A percentile compares a stretch with the other conserved stretches of the same genome.
These are phyloP conservation scores for Colletotrichum sp. DNA, from an alignment of 2,329 filamentous ascomycete species.

Conservation along the genomic window DNA sequence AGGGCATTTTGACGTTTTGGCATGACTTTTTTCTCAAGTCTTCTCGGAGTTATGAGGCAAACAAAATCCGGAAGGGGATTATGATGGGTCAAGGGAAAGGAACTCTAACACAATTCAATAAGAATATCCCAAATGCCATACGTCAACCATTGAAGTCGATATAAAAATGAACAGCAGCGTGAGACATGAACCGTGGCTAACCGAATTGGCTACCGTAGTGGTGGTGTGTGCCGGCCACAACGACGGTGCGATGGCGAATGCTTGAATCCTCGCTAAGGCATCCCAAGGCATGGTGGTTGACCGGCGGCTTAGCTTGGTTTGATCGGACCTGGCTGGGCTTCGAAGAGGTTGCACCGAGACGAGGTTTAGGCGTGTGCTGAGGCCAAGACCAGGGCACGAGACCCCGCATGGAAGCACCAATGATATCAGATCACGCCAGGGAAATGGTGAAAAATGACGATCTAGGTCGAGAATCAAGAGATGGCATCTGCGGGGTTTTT, in stretches of 20 bases:
- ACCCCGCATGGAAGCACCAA: slow-evolving; percentile 9
- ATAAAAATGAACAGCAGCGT: neutral
- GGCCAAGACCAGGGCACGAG: slow-evolving; percentile 9
- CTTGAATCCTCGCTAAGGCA: neutral
- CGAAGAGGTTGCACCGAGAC: neutral
- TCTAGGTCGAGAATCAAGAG: slow-evolving; percentile 7
- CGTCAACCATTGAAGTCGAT: slow-evolving; percentile 4
- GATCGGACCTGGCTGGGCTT: neutral
- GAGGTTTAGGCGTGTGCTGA: neutral
- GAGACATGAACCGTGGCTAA: neutral
- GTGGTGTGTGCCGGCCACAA: neutral
- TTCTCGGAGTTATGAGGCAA: slow-evolving; percentile 21
- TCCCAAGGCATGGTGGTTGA: neutral
- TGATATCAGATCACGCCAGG: slow-evolving; percentile 12
- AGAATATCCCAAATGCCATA: slow-evolving; percentile 23
- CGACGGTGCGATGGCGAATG: neutral
- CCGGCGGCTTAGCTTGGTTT: neutral
- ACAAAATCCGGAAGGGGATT: slow-evolving; percentile 12
- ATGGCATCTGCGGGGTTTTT: neutral
- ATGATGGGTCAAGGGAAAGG: slow-evolving; percentile 15
- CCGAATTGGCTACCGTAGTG: neutral
- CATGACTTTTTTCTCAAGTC: slow-evolving; percentile 15
- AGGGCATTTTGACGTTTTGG: slow-evolving; percentile 20
- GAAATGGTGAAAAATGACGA: neutral
- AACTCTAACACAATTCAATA: slow-evolving; percentile 18